phyloP scores from a whole-genome alignment of 129 eudicot genomes.

The Flaveria bidentis region DNA sequence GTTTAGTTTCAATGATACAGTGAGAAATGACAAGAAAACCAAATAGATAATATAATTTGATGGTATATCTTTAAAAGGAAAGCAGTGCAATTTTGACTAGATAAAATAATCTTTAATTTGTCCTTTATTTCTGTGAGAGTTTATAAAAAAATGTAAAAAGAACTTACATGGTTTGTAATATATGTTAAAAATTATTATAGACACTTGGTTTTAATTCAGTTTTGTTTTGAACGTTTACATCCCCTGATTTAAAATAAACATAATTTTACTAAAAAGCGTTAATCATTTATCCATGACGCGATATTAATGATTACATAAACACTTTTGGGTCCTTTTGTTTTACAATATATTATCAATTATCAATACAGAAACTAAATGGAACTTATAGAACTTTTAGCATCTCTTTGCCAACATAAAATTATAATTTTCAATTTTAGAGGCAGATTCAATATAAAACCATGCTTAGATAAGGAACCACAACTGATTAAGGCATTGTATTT shows the following conservation, averaged over 20 bases:
- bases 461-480: no score
- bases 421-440: no score
- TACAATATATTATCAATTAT: neutral
- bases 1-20: neutral
- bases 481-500: no score
- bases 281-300: conserved; percentile 15
- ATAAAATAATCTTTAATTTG: neutral
- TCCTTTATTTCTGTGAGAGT: neutral
- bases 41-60: neutral
- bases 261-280: conserved; percentile 4
- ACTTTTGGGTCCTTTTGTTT: conserved; percentile 33
- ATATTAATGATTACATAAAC: conserved; percentile 27
- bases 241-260: neutral
- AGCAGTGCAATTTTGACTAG: conserved; percentile 4
- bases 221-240: neutral
- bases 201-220: neutral
- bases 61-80: neutral
- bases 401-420: no score
- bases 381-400: neutral
- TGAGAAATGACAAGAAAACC: neutral
- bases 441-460: neutral
- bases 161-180: neutral
- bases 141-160: neutral
- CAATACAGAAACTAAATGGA: neutral
- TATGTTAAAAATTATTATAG: neutral